Evolutionary conservation across 106 monocot species (phyloP).

Genomic region (Platanthera zijinensis): DNA sequence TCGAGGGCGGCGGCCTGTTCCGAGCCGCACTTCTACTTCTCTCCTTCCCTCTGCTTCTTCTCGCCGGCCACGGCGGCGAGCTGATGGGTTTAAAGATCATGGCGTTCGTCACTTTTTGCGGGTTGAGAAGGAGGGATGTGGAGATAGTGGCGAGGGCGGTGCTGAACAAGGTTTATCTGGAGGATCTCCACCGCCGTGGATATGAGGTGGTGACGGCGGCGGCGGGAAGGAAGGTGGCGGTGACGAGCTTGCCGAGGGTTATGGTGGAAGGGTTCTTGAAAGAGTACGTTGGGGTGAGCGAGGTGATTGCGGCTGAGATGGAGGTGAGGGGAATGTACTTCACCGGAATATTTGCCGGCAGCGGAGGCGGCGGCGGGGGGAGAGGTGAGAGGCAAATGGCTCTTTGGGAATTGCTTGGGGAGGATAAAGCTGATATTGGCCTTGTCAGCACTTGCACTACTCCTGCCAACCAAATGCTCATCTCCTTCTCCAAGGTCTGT

Average conservation of each 20-base stretch:
- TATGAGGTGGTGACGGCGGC: slow-evolving; percentile 22
- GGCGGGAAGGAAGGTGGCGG: slow-evolving; percentile 36
- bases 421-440: slow-evolving; percentile 39
- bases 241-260: slow-evolving; percentile 48
- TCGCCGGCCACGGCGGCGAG: slow-evolving; percentile 18
- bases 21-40: slow-evolving; percentile 52
- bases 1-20: slow-evolving; percentile 56
- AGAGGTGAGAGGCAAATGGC: neutral
- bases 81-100: slow-evolving; percentile 28
- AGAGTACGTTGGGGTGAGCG: slow-evolving; percentile 39
- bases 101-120: slow-evolving; percentile 60
- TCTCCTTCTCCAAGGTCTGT: slow-evolving; percentile 50
- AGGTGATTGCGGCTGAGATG: slow-evolving; percentile 39
- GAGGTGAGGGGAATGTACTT: slow-evolving; percentile 30
- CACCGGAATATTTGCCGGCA: slow-evolving; percentile 28
- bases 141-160: slow-evolving; percentile 56
- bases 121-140: slow-evolving; percentile 32
- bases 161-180: slow-evolving; percentile 61
- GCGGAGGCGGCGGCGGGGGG: neutral
- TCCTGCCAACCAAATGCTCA: slow-evolving; percentile 26
- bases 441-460: slow-evolving; percentile 22
- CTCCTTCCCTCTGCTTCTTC: slow-evolving; percentile 32
- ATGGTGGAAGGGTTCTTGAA: slow-evolving; percentile 64
- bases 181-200: slow-evolving; percentile 35
- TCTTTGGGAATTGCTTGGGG: slow-evolving; percentile 23